Evolutionary conservation across 306 rosid genomes (phyloP).

Genomic region (Ziziphus jujuba): DNA sequence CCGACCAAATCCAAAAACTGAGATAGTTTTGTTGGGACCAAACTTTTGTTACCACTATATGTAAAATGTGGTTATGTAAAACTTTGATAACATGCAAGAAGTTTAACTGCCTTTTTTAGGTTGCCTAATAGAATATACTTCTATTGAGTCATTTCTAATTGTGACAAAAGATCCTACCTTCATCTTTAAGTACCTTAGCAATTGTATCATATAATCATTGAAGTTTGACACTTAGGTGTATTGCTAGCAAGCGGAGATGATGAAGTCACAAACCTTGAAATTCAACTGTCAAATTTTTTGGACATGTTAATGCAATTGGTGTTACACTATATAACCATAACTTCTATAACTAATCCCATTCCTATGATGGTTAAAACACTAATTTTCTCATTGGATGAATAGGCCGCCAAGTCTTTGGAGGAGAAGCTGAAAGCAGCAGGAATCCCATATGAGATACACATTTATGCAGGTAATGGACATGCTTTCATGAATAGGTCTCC

Average conservation of each 20-base stretch:
- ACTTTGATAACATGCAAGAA: too few species aligned
- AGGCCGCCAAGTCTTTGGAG: conserved; percentile 90
- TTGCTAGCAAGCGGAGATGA: not conserved
- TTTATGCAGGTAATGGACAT: conserved; percentile 71
- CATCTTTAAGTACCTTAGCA: too few species aligned
- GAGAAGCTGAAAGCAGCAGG: conserved; percentile 86
- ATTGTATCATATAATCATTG: not conserved
- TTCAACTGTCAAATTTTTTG: not conserved
- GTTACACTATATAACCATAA: not conserved
- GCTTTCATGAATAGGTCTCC: conserved; percentile 95
- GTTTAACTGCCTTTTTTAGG: too few species aligned
- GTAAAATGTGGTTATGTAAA: too few species aligned
- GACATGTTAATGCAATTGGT: not conserved
- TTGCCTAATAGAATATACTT: too few species aligned
- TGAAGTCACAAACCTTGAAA: not conserved
- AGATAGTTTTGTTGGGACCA: too few species aligned
- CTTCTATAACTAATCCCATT: not conserved
- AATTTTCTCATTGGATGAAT: conserved; percentile 18
- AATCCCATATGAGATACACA: conserved; percentile 74
- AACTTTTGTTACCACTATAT: too few species aligned
- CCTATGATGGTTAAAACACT: not conserved
- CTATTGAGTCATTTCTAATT: too few species aligned
- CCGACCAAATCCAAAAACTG: too few species aligned
- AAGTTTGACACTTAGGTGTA: not conserved
- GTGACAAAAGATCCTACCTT: too few species aligned